Evolutionary conservation across 139 green algal species (phyloP).

Genomic region (Nannochloris sp.): DNA sequence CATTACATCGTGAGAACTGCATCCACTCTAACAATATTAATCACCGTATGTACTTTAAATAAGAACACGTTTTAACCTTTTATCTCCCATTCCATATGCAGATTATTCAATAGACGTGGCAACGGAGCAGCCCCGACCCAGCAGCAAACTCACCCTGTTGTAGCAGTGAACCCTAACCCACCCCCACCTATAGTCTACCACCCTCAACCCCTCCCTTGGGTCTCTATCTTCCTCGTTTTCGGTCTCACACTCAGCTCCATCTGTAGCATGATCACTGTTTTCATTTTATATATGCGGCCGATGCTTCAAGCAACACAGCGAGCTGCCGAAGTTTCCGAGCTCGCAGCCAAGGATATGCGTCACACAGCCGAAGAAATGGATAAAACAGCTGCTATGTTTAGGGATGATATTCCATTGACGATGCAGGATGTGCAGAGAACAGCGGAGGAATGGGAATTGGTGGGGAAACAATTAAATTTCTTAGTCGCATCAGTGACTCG

Average conservation of each 20-base stretch:
- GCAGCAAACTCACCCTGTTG: no score
- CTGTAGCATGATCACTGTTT: not conserved
- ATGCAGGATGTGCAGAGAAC: slow-evolving; percentile 27
- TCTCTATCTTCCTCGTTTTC: slow-evolving; percentile 10
- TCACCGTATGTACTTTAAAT: no score
- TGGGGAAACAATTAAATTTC: slow-evolving; percentile 31
- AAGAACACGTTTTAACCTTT: no score
- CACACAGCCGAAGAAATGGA: slow-evolving; percentile 25
- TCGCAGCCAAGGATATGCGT: slow-evolving; percentile 15
- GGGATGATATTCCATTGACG: slow-evolving; percentile 25
- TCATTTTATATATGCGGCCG: slow-evolving; percentile 27
- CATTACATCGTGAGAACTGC: no score
- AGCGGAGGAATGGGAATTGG: slow-evolving; percentile 26
- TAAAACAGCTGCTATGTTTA: slow-evolving; percentile 18
- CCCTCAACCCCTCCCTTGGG: not conserved
- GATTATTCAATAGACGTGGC: no score
- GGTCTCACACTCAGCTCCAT: slow-evolving; percentile 15
- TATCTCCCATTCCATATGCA: no score
- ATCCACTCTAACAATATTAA: no score
- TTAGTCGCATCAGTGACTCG: slow-evolving; percentile 2
- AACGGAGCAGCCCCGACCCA: no score
- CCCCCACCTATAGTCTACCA: not conserved
- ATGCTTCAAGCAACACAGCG: slow-evolving; percentile 12
- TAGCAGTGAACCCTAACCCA: no score
- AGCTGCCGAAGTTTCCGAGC: slow-evolving; percentile 17